Percentiles rank a stretch among this genome's conserved stretches.
Evolutionary conservation across 768 basidiomycete species (phyloP).

Genomic region (Cystobasidium ongulense): DNA sequence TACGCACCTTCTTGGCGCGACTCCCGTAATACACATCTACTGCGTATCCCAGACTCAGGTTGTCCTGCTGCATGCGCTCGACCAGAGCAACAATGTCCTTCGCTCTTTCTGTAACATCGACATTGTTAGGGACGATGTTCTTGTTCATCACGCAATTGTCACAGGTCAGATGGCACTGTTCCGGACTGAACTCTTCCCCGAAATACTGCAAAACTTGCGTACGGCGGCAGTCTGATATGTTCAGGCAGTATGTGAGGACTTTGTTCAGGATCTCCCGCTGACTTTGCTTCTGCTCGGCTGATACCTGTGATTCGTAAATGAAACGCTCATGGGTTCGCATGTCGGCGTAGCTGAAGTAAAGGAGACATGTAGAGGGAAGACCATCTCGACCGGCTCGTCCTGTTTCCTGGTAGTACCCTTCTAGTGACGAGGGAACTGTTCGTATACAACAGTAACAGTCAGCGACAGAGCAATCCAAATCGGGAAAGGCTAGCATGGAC

Average conservation of each 20-base stretch:
- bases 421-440: conserved; percentile 68
- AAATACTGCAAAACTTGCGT: conserved; percentile 82
- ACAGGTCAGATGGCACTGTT: conserved; percentile 62
- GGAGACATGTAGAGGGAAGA: conserved; percentile 67
- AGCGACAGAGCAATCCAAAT: too few relatives aligned
- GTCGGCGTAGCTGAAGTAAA: conserved; percentile 58
- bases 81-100: conserved; percentile 57
- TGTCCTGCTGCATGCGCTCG: conserved; percentile 48
- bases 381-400: conserved; percentile 94
- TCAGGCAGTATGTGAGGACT: conserved; percentile 71
- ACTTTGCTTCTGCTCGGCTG: conserved; percentile 57
- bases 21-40: conserved; percentile 61
- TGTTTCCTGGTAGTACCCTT: conserved; percentile 72
- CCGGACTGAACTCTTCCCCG: conserved; percentile 65
- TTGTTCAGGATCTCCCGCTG: conserved; percentile 59
- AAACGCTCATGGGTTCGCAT: conserved; percentile 48
- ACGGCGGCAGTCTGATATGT: conserved; percentile 77
- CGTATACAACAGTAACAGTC: neutral
- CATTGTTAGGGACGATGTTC: conserved; percentile 47
- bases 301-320: conserved; percentile 45
- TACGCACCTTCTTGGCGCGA: conserved; percentile 47
- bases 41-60: conserved; percentile 58
- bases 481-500: neutral
- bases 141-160: conserved; percentile 64
- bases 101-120: conserved; percentile 60